Percentiles rank a stretch among this genome's conserved stretches.
These are phyloP conservation scores for Tuber aestivum DNA, from an alignment of 495 filamentous ascomycete species.

Conservation along the genomic window DNA sequence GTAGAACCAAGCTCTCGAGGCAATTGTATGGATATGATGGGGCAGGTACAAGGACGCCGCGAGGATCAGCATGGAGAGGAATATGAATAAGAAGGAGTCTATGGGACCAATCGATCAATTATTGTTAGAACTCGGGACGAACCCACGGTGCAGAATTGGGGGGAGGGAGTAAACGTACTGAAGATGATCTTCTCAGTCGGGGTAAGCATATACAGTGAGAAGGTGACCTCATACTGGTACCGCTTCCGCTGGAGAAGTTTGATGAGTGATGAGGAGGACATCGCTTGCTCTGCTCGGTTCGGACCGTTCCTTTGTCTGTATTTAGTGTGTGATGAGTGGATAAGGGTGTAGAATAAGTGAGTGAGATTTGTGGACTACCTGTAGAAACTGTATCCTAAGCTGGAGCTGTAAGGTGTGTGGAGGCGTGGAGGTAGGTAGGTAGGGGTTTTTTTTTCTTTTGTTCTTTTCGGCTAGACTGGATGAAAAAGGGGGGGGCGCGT, in stretches of 20 bases:
- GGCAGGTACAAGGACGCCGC: constrained; percentile 87
- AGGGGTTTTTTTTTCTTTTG: neutral
- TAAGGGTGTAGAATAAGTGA: neutral
- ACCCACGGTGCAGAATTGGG: constrained; percentile 10
- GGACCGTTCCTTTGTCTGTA: neutral
- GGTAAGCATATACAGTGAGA: constrained; percentile 79
- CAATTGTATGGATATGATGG: constrained; percentile 72
- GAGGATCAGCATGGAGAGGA: constrained; percentile 75
- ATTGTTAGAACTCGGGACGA: neutral
- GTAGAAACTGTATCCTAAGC: neutral
- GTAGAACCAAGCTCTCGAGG: constrained; percentile 86
- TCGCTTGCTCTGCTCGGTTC: constrained; percentile 5
- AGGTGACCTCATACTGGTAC: constrained; percentile 83
- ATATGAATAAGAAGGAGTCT: constrained; percentile 89
- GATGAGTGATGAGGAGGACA: constrained; percentile 45
- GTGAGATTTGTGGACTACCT: neutral
- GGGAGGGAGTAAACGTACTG: constrained; percentile 52
- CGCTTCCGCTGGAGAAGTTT: constrained; percentile 69
- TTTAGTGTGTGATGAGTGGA: neutral
- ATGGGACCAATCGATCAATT: neutral
- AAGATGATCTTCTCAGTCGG: constrained; percentile 79
- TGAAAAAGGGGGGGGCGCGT: neutral
- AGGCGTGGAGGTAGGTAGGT: no score
- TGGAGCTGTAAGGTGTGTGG: neutral
- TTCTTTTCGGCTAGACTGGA: neutral